Conservation (phyloP, 805 yeast genomes). For the Ogataea philodendri region DNA sequence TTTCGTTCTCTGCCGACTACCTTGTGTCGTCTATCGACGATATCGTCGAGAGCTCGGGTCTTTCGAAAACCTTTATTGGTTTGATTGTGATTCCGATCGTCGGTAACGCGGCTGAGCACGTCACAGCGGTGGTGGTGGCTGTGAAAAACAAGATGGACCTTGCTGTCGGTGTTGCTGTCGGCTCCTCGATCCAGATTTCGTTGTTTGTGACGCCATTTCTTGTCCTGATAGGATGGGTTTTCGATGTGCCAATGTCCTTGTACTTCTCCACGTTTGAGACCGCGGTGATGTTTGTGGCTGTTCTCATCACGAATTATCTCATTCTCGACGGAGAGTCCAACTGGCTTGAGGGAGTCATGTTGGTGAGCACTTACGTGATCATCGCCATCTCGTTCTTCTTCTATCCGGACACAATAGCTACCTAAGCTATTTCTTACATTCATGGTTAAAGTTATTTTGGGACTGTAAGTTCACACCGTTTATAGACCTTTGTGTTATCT, state of each 20-base stretch:
- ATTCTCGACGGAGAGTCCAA: constrained; percentile 93
- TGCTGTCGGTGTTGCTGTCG: constrained; percentile 95
- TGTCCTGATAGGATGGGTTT: constrained; percentile 91
- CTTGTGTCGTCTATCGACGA: constrained; percentile 92
- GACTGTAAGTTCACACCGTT: no score
- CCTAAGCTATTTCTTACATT: constrained; percentile 11
- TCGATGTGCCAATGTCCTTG: constrained; percentile 88
- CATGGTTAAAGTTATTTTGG: constrained; percentile 12
- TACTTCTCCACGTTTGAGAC: constrained; percentile 93
- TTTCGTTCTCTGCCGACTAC: constrained; percentile 89
- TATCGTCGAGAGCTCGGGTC: constrained; percentile 77
- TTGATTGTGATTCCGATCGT: constrained; percentile 92
- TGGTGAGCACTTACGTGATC: constrained; percentile 79
- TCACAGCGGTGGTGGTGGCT: constrained; percentile 93
- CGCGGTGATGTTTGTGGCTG: constrained; percentile 84
- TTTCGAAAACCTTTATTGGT: constrained; percentile 94
- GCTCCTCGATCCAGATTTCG: constrained; percentile 93
- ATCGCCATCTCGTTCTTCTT: constrained; percentile 87
- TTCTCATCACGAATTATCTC: constrained; percentile 81
- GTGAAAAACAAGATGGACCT: constrained; percentile 96
- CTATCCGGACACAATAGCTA: constrained; percentile 61
- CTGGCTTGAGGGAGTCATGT: constrained; percentile 96
- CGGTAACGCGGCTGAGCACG: constrained; percentile 99
- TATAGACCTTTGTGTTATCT: no score
- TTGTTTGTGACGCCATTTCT: constrained; percentile 92